Conservation (phyloP, 306 rosid genomes). For the Medicago arabica region DNA sequence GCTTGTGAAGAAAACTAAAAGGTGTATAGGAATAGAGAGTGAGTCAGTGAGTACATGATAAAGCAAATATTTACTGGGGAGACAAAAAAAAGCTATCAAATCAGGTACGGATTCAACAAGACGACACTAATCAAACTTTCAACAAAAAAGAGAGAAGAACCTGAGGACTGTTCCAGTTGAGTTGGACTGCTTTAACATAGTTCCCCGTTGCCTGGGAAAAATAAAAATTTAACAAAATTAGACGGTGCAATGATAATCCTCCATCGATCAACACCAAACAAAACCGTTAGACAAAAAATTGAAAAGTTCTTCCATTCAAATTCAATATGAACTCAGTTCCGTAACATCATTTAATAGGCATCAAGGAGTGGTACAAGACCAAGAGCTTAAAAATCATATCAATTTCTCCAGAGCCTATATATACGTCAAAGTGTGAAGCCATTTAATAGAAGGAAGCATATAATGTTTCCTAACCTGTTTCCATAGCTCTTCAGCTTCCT, state of each 20-base stretch:
- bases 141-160: conserved; percentile 52
- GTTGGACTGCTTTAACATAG: conserved; percentile 93
- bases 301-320: conserved; percentile 19
- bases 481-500: conserved; percentile 99
- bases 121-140: conserved; percentile 16
- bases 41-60: neutral
- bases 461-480: conserved; percentile 75
- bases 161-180: conserved; percentile 99
- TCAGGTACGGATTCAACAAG: conserved; percentile 18
- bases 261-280: conserved; percentile 22
- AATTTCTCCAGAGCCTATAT: conserved; percentile 3
- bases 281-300: conserved; percentile 25
- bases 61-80: conserved; percentile 21
- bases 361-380: conserved; percentile 12
- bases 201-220: conserved; percentile 82
- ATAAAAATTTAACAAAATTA: conserved; percentile 38
- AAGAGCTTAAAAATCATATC: conserved; percentile 23
- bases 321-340: conserved; percentile 23
- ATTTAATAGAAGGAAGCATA: conserved; percentile 35
- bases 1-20: conserved; percentile 24
- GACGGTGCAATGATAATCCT: conserved; percentile 7
- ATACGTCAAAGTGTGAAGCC: conserved; percentile 25
- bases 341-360: conserved; percentile 21
- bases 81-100: conserved; percentile 8
- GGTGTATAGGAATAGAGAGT: conserved; percentile 23